Evolutionary conservation across 768 basidiomycete species (phyloP), one percentile per base, ranked within the genome.

Genomic region (Strobilomyces echinocephalus): DNA sequence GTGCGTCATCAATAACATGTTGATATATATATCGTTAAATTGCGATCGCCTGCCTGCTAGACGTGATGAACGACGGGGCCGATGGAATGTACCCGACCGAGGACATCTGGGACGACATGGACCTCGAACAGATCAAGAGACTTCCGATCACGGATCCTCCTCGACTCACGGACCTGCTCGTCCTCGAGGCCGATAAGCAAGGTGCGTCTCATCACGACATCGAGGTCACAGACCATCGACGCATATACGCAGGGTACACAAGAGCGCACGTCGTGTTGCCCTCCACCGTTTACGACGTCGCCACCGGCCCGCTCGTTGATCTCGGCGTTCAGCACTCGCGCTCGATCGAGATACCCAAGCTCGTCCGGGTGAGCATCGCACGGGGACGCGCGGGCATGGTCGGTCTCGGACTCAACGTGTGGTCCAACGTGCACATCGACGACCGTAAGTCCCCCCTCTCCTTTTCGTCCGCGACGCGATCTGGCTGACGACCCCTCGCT

Each of bases 231-330:
- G 24, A n/a, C 24, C 24, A 4, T 24, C 4, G 24, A 24, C 4
- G 24, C 24, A 41, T 24, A 21, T 5, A 41, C 3, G 20, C 42
- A 56, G 56, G 53, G 4, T 50, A 57, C 9, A 49, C 35, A 8
- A 44, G 45, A 2, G 50, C 56, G 4, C 34, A 82, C 62, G 78
- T 83, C 9, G 67, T 83, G 10, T 61, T 78, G 5, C 81, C 82
- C 0, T 69, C 71, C 1, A 84, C 80, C 0, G 81, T 88, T 38
- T 88, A 79, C 55, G 83, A 78, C 45, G 65, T 81, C 31, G 77
- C 81, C 3, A 67, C 62, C 1, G 74, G 76, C 8, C 60, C 60
- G 9, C 70, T 86, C 26, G 76, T 78, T 21, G 73, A 80, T n/a
- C 61, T 69, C 7, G 57, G 49, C 12, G 48, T 58, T 5, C 73